Conservation (phyloP, 2,329 filamentous ascomycete species). For the Epicoccum nigrum region DNA sequence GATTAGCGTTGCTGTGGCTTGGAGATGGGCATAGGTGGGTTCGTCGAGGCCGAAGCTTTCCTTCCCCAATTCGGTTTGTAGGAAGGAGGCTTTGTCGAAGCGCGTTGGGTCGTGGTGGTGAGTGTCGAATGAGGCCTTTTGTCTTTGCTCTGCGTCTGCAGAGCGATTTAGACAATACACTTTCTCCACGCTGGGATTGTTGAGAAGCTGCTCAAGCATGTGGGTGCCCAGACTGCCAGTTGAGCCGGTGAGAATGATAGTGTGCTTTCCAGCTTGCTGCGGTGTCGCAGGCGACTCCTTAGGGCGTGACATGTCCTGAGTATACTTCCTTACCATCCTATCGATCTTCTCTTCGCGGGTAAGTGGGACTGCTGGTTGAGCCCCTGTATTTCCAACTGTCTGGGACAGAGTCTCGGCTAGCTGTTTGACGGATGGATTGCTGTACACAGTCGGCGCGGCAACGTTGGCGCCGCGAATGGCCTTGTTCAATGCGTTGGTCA, state of each 20-base stretch:
- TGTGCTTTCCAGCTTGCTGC: constrained; percentile 6
- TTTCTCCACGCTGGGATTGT: constrained; percentile 16
- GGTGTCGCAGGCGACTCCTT: neutral
- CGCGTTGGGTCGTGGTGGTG: constrained; percentile 1
- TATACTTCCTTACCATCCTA: constrained; percentile 9
- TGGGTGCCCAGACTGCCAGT: constrained; percentile 33
- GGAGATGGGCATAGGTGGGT: constrained; percentile 21
- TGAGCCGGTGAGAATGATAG: constrained; percentile 31
- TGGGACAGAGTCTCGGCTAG: neutral
- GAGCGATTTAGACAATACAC: constrained; percentile 32
- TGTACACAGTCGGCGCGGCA: constrained; percentile 5
- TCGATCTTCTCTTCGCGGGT: constrained; percentile 5
- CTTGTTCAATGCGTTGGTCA: constrained; percentile 19
- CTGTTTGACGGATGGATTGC: constrained; percentile 6
- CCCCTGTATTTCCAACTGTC: neutral
- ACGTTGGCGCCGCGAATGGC: constrained; percentile 6
- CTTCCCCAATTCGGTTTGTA: constrained; percentile 16
- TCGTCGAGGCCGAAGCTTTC: constrained; percentile 49
- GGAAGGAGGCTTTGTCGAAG: constrained; percentile 14
- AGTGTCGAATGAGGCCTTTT: constrained; percentile 11
- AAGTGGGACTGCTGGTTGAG: constrained; percentile 17
- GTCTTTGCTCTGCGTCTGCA: constrained; percentile 19
- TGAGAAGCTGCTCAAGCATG: constrained; percentile 28
- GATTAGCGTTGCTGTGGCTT: constrained; percentile 45
- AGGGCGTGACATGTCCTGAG: neutral